Evolutionary conservation across 768 basidiomycete genomes (phyloP), one percentile per base, ranked within the genome.

Genomic region (Mycena vulgaris): DNA sequence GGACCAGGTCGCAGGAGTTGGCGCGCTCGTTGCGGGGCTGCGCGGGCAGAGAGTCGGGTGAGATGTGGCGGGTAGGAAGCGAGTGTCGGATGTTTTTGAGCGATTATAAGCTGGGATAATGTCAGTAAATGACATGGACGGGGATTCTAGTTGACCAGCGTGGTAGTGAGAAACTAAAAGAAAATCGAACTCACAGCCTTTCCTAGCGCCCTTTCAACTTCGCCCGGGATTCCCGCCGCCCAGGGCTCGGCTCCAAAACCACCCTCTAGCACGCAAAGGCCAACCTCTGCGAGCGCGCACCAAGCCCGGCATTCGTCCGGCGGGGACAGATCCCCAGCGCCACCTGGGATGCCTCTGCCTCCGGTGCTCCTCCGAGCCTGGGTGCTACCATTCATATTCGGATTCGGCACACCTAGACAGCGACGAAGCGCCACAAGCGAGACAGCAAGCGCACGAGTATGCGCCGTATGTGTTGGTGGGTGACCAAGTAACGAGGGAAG

Each of bases 61-160:
- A 95, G 80, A 65, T 89, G 87, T 5, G 88, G 87, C 48, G 85
- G 87, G 75, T 92, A 90, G 9, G 83, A 79, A 60, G 89, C 85
- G 13, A 95, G 83, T 13, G 91, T 86, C 3, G 93, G 91, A 74
- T 92, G 90, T 81, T 90, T 90, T 77, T 90, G 88, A 0, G 91
- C 83, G 63, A 92, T 83, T 37, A 87, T 76, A 14, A 88, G 79
- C 89, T 89, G 70, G 3, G 49, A 45, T 68, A 40, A 51, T 37
- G 31, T 53, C 52, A 61, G 64, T 53, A 37, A 2, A 27, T 23
- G 27, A 9, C 30, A 6, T 7, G 17, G 14, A 49, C 31, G 11
- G 2, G 23, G 5, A 68, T 56, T 27, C n/a, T n/a, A n/a, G n/a
- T n/a, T n/a, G n/a, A n/a, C n/a, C n/a, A n/a, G n/a, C n/a, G n/a